Conservation (phyloP, 2,329 filamentous ascomycete species). For the Berkeleyomyces basicola region DNA sequence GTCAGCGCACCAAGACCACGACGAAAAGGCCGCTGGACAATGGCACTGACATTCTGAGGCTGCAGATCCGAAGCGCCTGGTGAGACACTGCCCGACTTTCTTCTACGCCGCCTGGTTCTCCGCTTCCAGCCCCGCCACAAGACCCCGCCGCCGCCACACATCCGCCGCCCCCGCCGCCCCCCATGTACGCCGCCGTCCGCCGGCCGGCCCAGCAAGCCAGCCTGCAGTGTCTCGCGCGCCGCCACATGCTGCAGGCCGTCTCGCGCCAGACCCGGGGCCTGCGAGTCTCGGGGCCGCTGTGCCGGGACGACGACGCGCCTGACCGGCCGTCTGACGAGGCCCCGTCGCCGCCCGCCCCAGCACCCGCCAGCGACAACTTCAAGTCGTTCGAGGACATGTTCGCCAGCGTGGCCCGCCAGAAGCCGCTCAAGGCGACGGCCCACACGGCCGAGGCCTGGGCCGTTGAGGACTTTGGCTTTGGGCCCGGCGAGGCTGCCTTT, state of each 20-base stretch:
- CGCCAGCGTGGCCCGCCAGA: neutral
- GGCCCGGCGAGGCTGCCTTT: neutral
- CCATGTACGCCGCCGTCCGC: conserved; percentile 10
- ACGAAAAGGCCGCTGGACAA: neutral
- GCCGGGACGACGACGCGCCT: neutral
- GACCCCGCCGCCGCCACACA: neutral
- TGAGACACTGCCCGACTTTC: neutral
- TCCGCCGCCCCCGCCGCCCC: neutral
- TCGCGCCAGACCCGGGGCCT: neutral
- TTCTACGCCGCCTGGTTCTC: neutral
- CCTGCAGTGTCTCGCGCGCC: neutral
- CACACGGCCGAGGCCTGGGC: conserved; percentile 4
- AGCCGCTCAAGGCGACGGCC: neutral
- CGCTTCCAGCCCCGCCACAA: neutral
- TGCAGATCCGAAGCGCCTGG: neutral
- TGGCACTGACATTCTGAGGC: neutral
- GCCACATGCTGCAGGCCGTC: neutral
- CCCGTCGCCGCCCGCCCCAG: neutral
- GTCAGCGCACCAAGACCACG: neutral
- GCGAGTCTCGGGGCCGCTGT: neutral
- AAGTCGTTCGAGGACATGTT: conserved; percentile 7
- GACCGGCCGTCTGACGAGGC: neutral
- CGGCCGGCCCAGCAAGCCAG: neutral
- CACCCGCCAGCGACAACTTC: neutral
- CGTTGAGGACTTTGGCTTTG: conserved; percentile 12